Conservation (phyloP, 805 yeast species). For the Helenozyma rhizophorensis region DNA sequence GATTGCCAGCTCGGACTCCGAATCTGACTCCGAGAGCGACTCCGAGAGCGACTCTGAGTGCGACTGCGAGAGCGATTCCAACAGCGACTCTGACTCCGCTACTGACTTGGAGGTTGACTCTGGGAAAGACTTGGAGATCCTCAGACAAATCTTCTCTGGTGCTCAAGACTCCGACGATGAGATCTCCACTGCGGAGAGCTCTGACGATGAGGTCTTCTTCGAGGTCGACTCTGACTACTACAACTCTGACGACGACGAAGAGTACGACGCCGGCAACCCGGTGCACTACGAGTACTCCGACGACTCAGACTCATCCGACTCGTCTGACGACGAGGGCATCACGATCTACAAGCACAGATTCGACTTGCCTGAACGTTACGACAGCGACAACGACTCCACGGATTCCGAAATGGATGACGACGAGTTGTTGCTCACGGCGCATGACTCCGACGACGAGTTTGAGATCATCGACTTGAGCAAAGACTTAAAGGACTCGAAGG, state of each 20-base stretch:
- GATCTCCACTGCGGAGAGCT: slow-evolving; percentile 9
- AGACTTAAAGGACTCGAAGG: slow-evolving; percentile 40
- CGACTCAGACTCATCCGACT: slow-evolving; percentile 22
- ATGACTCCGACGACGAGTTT: slow-evolving; percentile 18
- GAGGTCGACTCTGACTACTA: slow-evolving; percentile 30
- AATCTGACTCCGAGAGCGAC: slow-evolving; percentile 17
- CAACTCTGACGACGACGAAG: slow-evolving; percentile 20
- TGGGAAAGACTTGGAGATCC: slow-evolving; percentile 21
- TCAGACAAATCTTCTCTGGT: slow-evolving; percentile 14
- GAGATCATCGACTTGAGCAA: slow-evolving; percentile 37
- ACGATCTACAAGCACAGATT: slow-evolving; percentile 40
- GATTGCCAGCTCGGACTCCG: slow-evolving; percentile 7
- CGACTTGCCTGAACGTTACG: slow-evolving; percentile 33
- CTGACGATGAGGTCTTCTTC: slow-evolving; percentile 17
- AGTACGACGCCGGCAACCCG: too few relatives aligned
- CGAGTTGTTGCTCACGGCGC: slow-evolving; percentile 12
- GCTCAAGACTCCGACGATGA: slow-evolving; percentile 17
- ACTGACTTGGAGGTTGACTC: slow-evolving; percentile 31
- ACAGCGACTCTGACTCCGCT: slow-evolving; percentile 4
- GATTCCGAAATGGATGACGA: slow-evolving; percentile 36
- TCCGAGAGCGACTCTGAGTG: slow-evolving; percentile 17
- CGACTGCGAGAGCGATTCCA: slow-evolving; percentile 7
- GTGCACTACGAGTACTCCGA: slow-evolving; percentile 15
- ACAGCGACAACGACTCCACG: slow-evolving; percentile 31
- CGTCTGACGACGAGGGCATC: slow-evolving; percentile 37